Percentiles rank a stretch among this genome's conserved stretches.
phyloP scores from a whole-genome alignment of 495 filamentous ascomycete genomes.

The Lindgomyces ingoldianus region DNA sequence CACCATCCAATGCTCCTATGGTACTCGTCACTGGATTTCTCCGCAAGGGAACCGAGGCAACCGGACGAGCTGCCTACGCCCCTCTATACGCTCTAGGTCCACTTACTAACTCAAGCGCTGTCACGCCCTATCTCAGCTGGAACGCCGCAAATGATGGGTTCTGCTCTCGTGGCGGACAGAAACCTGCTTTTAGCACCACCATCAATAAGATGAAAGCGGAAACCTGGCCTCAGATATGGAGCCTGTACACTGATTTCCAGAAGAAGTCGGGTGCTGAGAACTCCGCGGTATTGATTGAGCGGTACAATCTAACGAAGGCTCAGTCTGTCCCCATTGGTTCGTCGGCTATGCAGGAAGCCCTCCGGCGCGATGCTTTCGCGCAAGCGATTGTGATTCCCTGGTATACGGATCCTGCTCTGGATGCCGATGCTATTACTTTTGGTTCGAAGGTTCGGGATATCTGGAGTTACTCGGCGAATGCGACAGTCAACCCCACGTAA shows the following conservation, averaged over 20 bases:
- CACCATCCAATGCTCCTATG: slow-evolving; percentile 7
- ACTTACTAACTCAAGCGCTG: slow-evolving; percentile 32
- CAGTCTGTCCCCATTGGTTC: background rate
- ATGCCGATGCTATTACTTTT: slow-evolving; percentile 36
- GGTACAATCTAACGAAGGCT: slow-evolving; percentile 9
- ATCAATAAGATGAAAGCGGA: slow-evolving; percentile 34
- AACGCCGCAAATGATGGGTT: slow-evolving; percentile 38
- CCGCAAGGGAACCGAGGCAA: background rate
- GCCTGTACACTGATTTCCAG: slow-evolving; percentile 20
- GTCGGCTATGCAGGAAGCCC: slow-evolving; percentile 19
- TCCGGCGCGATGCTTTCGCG: slow-evolving; percentile 32
- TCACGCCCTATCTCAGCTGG: slow-evolving; percentile 40
- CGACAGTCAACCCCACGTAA: slow-evolving; percentile 1
- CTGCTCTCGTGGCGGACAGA: slow-evolving; percentile 41
- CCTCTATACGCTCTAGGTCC: slow-evolving; percentile 40
- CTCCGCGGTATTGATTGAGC: slow-evolving; percentile 10
- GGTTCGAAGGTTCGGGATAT: slow-evolving; percentile 20
- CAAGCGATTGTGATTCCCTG: slow-evolving; percentile 40
- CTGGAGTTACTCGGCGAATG: background rate
- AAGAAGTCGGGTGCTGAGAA: slow-evolving; percentile 8
- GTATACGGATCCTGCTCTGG: slow-evolving; percentile 39
- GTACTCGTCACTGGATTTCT: slow-evolving; percentile 5
- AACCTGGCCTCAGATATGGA: slow-evolving; percentile 12
- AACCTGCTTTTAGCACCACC: slow-evolving; percentile 40
- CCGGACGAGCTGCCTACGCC: slow-evolving; percentile 33